These are phyloP conservation scores for Parathielavia hyrcaniae DNA, from an alignment of 495 filamentous ascomycete species.

Conservation along the genomic window DNA sequence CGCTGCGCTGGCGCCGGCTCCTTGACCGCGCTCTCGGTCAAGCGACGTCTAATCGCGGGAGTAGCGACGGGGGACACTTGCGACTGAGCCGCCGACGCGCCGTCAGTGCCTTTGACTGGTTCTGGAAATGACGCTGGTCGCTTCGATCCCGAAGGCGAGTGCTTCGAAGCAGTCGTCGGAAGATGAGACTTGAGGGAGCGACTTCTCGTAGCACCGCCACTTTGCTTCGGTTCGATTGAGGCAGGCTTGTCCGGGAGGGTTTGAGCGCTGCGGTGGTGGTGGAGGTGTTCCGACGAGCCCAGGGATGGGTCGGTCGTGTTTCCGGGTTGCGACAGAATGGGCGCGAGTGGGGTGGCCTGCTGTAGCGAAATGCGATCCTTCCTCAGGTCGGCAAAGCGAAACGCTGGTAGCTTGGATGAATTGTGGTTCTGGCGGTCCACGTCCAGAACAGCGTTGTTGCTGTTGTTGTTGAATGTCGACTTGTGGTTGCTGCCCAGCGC, in stretches of 20 bases:
- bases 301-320: slow-evolving; percentile 28
- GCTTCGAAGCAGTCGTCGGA: slow-evolving; percentile 2
- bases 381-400: slow-evolving; percentile 45
- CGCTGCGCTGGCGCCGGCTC: slow-evolving; percentile 38
- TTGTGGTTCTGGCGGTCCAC: slow-evolving; percentile 46
- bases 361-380: slow-evolving; percentile 36
- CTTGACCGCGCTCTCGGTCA: slow-evolving; percentile 26
- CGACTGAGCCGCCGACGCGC: slow-evolving; percentile 21
- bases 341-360: slow-evolving; percentile 38
- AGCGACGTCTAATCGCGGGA: slow-evolving; percentile 23
- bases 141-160: slow-evolving; percentile 23
- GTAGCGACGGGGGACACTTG: slow-evolving; percentile 24
- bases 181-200: slow-evolving; percentile 16
- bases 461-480: slow-evolving; percentile 21
- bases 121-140: slow-evolving; percentile 41
- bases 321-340: slow-evolving; percentile 32
- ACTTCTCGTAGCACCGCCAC: slow-evolving; percentile 4
- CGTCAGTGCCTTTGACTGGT: slow-evolving; percentile 21
- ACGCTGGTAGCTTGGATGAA: slow-evolving; percentile 46
- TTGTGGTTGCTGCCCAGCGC: slow-evolving; percentile 20
- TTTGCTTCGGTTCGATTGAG: slow-evolving; percentile 15
- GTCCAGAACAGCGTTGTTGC: slow-evolving; percentile 33
- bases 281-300: slow-evolving; percentile 22
- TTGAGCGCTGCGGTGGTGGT: slow-evolving; percentile 26
- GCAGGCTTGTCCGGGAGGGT: slow-evolving; percentile 15